Conservation (phyloP, 2,329 filamentous ascomycete species). For the Penicillium rolfsii region DNA sequence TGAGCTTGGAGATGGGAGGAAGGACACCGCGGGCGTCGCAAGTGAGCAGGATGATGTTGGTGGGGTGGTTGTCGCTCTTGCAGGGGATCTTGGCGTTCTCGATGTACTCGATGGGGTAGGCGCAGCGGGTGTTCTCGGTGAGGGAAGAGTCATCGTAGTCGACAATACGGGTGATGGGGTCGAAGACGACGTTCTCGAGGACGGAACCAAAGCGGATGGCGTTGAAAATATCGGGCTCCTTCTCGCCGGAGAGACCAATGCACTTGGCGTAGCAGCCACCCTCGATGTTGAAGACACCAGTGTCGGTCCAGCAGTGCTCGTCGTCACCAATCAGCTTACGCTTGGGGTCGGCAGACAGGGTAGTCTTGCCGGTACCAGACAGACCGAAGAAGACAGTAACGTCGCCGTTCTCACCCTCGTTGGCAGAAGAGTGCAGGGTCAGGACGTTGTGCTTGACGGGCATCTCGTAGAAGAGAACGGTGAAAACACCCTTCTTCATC, state of each 20-base stretch:
- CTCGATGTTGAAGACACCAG: conserved; percentile 98
- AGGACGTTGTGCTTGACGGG: conserved; percentile 99
- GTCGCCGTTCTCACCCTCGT: conserved; percentile 91
- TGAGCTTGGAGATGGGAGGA: conserved; percentile 96
- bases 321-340: conserved; percentile 96
- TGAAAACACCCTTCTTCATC: conserved; percentile 99
- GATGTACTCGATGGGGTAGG: conserved; percentile 99
- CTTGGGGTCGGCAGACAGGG: conserved; percentile 94
- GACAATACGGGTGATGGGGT: conserved; percentile 83
- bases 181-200: conserved; percentile 98
- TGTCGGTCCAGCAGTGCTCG: conserved; percentile 99
- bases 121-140: conserved; percentile 97
- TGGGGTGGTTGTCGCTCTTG: conserved; percentile 81
- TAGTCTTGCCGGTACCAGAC: conserved; percentile 98
- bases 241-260: conserved; percentile 95
- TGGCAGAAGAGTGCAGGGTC: conserved; percentile 97
- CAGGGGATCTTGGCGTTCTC: conserved; percentile 98
- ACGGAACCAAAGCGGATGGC: conserved; percentile 97
- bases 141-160: conserved; percentile 95
- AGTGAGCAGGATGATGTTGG: conserved; percentile 97
- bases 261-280: conserved; percentile 99
- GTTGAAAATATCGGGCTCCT: conserved; percentile 96
- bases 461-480: conserved; percentile 99
- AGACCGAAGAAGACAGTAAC: conserved; percentile 99
- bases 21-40: conserved; percentile 97